Conservation (phyloP, 2,329 filamentous ascomycete genomes). For the Colletotrichum liaoningense region DNA sequence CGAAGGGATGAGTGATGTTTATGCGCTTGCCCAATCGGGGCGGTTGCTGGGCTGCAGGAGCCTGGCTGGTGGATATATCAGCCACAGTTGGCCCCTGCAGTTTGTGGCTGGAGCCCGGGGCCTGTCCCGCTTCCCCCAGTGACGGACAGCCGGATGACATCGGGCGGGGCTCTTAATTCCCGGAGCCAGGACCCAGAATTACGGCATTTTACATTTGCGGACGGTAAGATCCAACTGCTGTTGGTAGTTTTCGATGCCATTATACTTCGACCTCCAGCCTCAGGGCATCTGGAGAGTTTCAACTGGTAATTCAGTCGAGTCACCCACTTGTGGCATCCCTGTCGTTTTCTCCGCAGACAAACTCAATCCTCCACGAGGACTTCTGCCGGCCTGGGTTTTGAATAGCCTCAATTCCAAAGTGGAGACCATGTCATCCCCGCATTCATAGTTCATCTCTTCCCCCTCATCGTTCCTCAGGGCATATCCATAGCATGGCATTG, state of each 20-base stretch:
- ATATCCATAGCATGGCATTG: not conserved
- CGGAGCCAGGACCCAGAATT: conserved; percentile 4
- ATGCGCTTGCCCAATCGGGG: conserved; percentile 36
- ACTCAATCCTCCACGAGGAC: not conserved
- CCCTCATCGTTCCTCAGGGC: conserved; percentile 17
- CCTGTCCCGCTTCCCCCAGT: not conserved
- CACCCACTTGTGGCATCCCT: not conserved
- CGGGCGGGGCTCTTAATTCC: not conserved
- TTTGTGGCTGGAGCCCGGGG: conserved; percentile 17
- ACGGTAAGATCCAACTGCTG: not conserved
- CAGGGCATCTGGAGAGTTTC: not conserved
- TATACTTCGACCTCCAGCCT: not conserved
- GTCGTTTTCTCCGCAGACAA: not conserved
- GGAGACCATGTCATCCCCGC: conserved; percentile 29
- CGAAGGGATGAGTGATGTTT: conserved; percentile 30
- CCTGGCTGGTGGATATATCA: not conserved
- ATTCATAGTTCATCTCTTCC: conserved; percentile 11
- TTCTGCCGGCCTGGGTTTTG: conserved; percentile 22
- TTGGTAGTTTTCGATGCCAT: not conserved
- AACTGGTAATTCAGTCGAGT: not conserved
- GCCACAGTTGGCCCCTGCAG: conserved; percentile 2
- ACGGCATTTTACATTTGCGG: not conserved
- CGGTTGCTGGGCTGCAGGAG: conserved; percentile 35
- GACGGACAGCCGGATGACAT: conserved; percentile 5
- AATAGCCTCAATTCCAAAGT: conserved; percentile 35